Base-by-base conservation (phyloP, 2,329 filamentous ascomycete species). In the Raffaelea deltoideospora region DNA sequence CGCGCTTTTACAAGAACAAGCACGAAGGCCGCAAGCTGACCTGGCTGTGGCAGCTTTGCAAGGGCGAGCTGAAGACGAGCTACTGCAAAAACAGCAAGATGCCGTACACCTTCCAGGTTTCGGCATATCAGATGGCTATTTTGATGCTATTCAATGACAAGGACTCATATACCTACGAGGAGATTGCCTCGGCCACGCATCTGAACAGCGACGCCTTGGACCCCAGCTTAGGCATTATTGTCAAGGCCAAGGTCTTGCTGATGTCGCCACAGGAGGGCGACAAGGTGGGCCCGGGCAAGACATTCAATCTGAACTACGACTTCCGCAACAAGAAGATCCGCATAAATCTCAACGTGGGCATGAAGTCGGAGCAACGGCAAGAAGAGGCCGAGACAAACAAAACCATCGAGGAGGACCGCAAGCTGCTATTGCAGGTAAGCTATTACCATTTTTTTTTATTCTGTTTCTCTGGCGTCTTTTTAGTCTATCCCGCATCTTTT, bases 311-410 rank as follows among this genome's bases (percentile, higher is more conserved):
- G 42, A 98, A 98, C 61, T 80, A 86, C 47, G 83, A 87, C 53
- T 96, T 96, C 68, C 95, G 93, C 71, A 86, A 78, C 64, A 98
- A 98, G 71, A 98, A 96, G 68, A 78, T 95, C 48, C 86, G 93
- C 52, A 79, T 96, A 50, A 98, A 98, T 53, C 67, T 98, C 37
- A 98, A 98, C 58, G 79, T 96, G 37, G 80, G 78, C 39, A 87
- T 94, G 61, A 88, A 94, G 63, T 82, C 86, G 24, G 92, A 98
- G 61, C 79, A 88, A 53, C 96, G 95, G 69, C 83, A 90, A 45
- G 90, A 98, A 58, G 81, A 86, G 45, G 87, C 85, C 43, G 90
- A 98, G 54, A 98, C 90, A 7, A 93, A 96, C 67, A 98, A 98
- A 74, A 96, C 86, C 3, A 95, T 98, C 48, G 90, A 98, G 63